These are phyloP conservation scores for Lentinula guzmanii DNA, from an alignment of 768 basidiomycete species.

Conservation along the genomic window DNA sequence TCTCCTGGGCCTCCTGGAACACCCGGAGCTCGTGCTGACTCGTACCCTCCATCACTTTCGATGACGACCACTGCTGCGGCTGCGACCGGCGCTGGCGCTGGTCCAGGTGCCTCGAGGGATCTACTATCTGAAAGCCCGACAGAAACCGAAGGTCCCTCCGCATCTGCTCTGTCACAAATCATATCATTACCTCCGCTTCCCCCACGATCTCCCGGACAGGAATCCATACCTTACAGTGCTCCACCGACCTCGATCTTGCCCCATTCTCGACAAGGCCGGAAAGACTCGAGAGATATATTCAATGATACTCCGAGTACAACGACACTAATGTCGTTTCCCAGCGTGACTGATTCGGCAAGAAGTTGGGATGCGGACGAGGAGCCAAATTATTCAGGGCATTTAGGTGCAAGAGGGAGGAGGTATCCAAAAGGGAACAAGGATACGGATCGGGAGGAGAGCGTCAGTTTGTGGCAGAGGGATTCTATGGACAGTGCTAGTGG, in stretches of 20 bases:
- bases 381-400: constrained; percentile 12
- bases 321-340: constrained; percentile 37
- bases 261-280: constrained; percentile 17
- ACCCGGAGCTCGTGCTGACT: neutral
- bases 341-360: constrained; percentile 44
- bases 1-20: neutral
- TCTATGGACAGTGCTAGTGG: constrained; percentile 18
- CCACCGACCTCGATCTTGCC: constrained; percentile 27
- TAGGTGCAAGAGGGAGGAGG: constrained; percentile 27
- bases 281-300: constrained; percentile 34
- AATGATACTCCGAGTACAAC: constrained; percentile 17
- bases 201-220: constrained; percentile 30
- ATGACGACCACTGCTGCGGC: neutral
- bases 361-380: constrained; percentile 32
- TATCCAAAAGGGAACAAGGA: constrained; percentile 44
- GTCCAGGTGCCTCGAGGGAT: constrained; percentile 7
- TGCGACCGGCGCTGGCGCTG: neutral
- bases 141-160: constrained; percentile 20
- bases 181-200: constrained; percentile 24
- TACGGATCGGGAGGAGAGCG: constrained; percentile 59
- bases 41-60: neutral
- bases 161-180: constrained; percentile 27
- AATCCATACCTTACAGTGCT: constrained; percentile 16
- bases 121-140: constrained; percentile 5
- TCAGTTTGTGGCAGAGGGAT: constrained; percentile 41